Base-by-base conservation (phyloP, 2,329 filamentous ascomycete genomes). In the Aspergillus nomiae region DNA sequence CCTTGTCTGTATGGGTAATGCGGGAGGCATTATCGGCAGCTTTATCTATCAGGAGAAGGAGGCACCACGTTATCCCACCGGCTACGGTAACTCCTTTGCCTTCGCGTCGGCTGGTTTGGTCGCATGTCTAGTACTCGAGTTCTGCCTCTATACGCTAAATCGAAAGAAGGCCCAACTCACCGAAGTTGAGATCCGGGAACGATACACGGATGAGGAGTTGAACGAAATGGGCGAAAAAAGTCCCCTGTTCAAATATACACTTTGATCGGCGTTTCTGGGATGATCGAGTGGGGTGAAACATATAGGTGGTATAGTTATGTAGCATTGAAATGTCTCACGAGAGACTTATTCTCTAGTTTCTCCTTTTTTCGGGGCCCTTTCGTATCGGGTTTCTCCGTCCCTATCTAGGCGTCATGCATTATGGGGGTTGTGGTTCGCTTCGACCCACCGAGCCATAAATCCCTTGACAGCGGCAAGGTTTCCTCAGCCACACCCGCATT, bases 1-100 rank as follows among this genome's bases (percentile, higher is more conserved):
- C 34, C 64, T 81, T 0, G 77, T 82, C 16, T 78, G 76, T n/a
- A 67, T 77, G 28, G 80, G 80, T 4, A 78, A 80, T 60, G 71
- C 71, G 30, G 77, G 77, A 26, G 76, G 78, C 5, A 69, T 80
- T 8, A 69, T 77, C 21, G 76, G 76, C 1, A 74, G 71, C 10
- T 76, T 71, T 36, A 77, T 78, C 30, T 79, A 76, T 60, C 59
- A 65, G 5, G 71, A 71, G 21, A 63, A 63, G 0, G 75, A 78
- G 58, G 69, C 65, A 11, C 77, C 76, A 3, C 67, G 60, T 43
- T 78, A 79, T 63, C 71, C 70, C 0, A 76, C 74, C 11, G 77
- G 77, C 0, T 78, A 72, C 62, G 75, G 76, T 0, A 69, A 65
- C 19, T 76, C 72, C 0, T 62, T 78, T 51, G 73, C 67, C 1